Conservation (phyloP, 257 asterid genomes). For the Nicotiana paniculata region DNA sequence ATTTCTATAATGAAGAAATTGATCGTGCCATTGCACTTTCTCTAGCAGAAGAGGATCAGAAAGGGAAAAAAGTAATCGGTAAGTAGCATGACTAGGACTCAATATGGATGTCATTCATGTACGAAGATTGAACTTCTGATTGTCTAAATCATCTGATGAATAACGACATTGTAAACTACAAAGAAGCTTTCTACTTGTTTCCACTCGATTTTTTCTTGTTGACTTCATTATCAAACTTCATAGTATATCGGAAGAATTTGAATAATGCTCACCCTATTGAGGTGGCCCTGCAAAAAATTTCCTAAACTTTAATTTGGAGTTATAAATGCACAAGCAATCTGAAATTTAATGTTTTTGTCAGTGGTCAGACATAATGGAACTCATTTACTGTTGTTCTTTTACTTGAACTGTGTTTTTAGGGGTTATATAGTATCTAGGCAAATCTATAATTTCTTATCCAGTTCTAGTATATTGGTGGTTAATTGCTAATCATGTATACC, state of each 20-base stretch:
- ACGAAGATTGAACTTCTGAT: not conserved
- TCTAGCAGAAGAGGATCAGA: slow-evolving; percentile 64
- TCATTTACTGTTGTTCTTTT: not conserved
- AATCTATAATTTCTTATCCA: not conserved
- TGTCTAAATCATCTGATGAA: not conserved
- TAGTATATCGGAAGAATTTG: not conserved
- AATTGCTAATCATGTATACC: not conserved
- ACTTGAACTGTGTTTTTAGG: not conserved
- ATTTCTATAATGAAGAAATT: slow-evolving; percentile 79
- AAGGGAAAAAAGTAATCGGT: slow-evolving; percentile 78
- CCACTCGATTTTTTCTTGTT: not conserved
- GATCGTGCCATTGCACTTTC: slow-evolving; percentile 89
- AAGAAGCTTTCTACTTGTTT: not conserved
- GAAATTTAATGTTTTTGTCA: not conserved
- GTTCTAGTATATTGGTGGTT: not conserved
- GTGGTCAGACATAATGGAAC: not conserved
- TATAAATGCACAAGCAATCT: not conserved
- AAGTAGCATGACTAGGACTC: slow-evolving; percentile 18
- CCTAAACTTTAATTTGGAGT: not conserved
- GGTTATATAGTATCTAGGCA: not conserved
- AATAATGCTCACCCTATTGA: not conserved
- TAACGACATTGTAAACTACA: not conserved
- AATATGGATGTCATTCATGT: not conserved
- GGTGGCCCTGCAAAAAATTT: not conserved
- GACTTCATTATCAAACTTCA: not conserved